Conservation (phyloP, 345 rosid genomes). For the sweet orange (Citrus sinensis) region DVS_A1.0 CM039163.1:249501-250000, state of each 20-base stretch:
- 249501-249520: neutral
- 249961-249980: slow-evolving; percentile 46
- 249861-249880: slow-evolving; percentile 57
- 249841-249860: slow-evolving; percentile 46
- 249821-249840: slow-evolving; percentile 51
- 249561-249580: neutral
- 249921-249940: slow-evolving; percentile 46
- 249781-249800: slow-evolving; percentile 45
- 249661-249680: neutral
- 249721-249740: neutral
- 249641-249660: neutral
- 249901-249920: slow-evolving; percentile 50
- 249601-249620: neutral
- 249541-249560: neutral
- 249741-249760: slow-evolving; percentile 31
- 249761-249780: slow-evolving; percentile 58
- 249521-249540: neutral
- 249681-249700: neutral
- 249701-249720: neutral
- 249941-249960: slow-evolving; percentile 42
- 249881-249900: slow-evolving; percentile 49
- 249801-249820: slow-evolving; percentile 64
- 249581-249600: too few species aligned
- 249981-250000: slow-evolving; percentile 54
- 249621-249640: neutral